phyloP scores from a whole-genome alignment of 192 early-diverging fungal species.

The Chytriomyces confervae region DNA sequence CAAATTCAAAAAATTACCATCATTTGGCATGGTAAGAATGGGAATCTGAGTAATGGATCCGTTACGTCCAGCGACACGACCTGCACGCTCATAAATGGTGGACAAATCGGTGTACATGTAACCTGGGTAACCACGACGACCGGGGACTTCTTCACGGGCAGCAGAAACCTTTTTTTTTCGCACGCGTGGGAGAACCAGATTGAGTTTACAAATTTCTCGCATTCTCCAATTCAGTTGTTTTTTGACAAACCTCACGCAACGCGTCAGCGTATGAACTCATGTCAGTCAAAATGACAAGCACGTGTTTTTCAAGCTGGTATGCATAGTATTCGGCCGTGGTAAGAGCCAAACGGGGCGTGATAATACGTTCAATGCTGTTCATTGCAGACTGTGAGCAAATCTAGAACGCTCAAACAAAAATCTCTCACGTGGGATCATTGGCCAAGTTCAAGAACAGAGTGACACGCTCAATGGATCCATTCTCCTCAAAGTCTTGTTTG shows the following conservation, averaged over 20 bases:
- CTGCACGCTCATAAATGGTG: conserved; percentile 99
- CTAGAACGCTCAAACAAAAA: conserved; percentile 1
- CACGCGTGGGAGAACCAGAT: background rate
- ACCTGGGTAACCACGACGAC: conserved; percentile 99
- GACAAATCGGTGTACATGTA: conserved; percentile 99
- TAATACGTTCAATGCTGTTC: conserved; percentile 94
- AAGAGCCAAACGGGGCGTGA: conserved; percentile 96
- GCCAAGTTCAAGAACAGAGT: conserved; percentile 99
- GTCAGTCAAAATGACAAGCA: conserved; percentile 97
- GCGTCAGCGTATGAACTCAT: conserved; percentile 99
- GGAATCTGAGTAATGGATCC: conserved; percentile 99
- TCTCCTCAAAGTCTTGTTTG: conserved; percentile 99
- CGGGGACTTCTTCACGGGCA: conserved; percentile 98
- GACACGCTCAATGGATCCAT: conserved; percentile 97
- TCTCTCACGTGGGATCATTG: conserved; percentile 91
- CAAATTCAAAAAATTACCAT: conserved; percentile 62
- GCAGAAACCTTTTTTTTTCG: conserved; percentile 79
- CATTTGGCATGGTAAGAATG: conserved; percentile 99
- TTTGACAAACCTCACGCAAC: conserved; percentile 82
- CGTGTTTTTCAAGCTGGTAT: conserved; percentile 99
- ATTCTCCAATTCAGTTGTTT: conserved; percentile 7
- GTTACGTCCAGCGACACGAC: conserved; percentile 95
- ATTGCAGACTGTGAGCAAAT: background rate
- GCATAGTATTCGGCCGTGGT: conserved; percentile 99
- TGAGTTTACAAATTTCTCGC: conserved; percentile 20